Percentiles rank a stretch among this genome's conserved stretches.
These are phyloP conservation scores for Daldinia vernicosa DNA, from an alignment of 495 filamentous ascomycete genomes.

Conservation along the genomic window DNA sequence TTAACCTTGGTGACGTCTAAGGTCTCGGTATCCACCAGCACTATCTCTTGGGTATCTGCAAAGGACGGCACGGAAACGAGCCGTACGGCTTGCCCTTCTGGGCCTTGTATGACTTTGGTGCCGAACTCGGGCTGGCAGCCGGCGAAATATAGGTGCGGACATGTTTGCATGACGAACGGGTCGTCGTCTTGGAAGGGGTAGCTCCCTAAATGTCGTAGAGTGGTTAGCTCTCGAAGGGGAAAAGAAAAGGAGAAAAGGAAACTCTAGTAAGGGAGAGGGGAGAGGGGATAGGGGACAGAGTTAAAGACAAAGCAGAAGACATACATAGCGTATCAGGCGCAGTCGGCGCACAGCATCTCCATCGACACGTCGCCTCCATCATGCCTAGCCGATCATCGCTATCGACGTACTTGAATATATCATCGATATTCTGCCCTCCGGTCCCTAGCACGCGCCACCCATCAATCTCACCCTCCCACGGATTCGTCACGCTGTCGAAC, in stretches of 20 bases:
- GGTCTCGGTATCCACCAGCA: constrained; percentile 86
- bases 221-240: background rate
- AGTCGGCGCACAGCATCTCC: constrained; percentile 91
- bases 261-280: background rate
- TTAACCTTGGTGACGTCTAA: constrained; percentile 76
- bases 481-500: constrained; percentile 93
- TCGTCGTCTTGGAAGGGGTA: constrained; percentile 95
- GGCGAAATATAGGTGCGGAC: constrained; percentile 90
- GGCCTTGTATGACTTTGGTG: constrained; percentile 70
- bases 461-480: constrained; percentile 87
- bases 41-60: constrained; percentile 78
- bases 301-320: constrained; percentile 39
- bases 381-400: constrained; percentile 78
- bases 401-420: constrained; percentile 89
- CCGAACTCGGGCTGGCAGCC: constrained; percentile 88
- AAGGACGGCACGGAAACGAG: constrained; percentile 85
- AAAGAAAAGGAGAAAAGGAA: constrained; percentile 4
- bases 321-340: constrained; percentile 96
- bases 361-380: constrained; percentile 91
- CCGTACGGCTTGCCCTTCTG: constrained; percentile 72
- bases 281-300: background rate
- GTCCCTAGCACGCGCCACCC: constrained; percentile 86
- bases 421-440: constrained; percentile 91
- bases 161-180: constrained; percentile 81
- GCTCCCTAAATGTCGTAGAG: constrained; percentile 68